Base-by-base conservation (phyloP, 768 basidiomycete genomes). In the Cystobasidium tubakii region DNA sequence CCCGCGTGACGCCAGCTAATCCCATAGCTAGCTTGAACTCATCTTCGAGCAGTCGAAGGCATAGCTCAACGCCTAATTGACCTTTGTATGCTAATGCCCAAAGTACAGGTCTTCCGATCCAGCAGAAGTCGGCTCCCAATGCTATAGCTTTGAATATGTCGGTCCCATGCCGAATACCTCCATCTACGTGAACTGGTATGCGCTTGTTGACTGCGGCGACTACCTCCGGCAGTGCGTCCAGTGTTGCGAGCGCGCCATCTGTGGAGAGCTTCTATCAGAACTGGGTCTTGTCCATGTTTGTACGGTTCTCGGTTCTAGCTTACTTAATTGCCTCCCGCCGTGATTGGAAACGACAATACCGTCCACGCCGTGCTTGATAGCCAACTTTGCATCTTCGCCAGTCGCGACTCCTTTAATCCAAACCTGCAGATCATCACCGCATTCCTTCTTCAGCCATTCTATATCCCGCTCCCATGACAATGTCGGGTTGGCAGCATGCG, bases 321-420 rank as follows among this genome's bases (percentile, higher is more conserved):
- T 25, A 60, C 57, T 79, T 31, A 80, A 76, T 23, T 77, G 77
- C 0, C 85, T 81, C 36, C 91, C 94, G 70, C 94, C 94, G 77
- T 97, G 94, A 77, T 97, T 97, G 0, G 89, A 91, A 10, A 97
- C 82, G 71, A 94, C 84, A 75, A 97, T 91, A 3, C 90, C 94
- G 72, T 94, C 88, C 21, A 90, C 88, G 15, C 92, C 91, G 34
- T 88, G 86, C 75, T 93, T 88, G 21, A 85, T 87, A 33, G 92
- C 92, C 57, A 92, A 85, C 50, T 91, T 86, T 1, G 90, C 92
- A 82, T 96, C 94, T 87, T 83, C 79, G 21, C 78, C 77, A 0
- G 80, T 75, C 34, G 75, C 79, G 57, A 83, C 78, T 21, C 83
- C 83, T 64, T 83, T 83, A 64, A 83, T 73, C 73, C 73, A 74